phyloP scores from a whole-genome alignment of 2,329 filamentous ascomycete genomes.

The Graphilbum ipis-grandicollis region DNA sequence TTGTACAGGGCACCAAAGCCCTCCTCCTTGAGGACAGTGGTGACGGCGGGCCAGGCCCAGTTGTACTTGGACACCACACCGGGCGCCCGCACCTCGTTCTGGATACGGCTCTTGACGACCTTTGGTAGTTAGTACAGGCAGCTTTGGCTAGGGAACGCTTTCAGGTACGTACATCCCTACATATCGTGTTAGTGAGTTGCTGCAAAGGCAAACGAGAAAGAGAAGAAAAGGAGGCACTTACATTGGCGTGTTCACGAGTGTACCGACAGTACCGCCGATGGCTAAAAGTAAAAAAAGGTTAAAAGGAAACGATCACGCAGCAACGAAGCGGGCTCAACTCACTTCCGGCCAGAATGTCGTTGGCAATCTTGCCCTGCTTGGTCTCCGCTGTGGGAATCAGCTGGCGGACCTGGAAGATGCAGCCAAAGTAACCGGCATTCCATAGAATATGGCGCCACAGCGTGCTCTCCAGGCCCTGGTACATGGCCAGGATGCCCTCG shows the following conservation, averaged over 20 bases:
- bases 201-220: not conserved
- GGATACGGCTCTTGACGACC: constrained; percentile 94
- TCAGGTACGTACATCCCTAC: constrained; percentile 3
- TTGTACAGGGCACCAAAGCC: constrained; percentile 89
- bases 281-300: constrained; percentile 16
- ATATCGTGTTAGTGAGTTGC: not conserved
- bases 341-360: constrained; percentile 70
- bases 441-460: constrained; percentile 79
- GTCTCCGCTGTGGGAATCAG: constrained; percentile 66
- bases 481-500: constrained; percentile 57
- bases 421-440: constrained; percentile 95
- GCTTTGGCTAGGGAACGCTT: not conserved
- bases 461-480: constrained; percentile 93
- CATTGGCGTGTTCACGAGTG: constrained; percentile 85
- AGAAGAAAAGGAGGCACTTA: constrained; percentile 39
- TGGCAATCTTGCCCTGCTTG: constrained; percentile 66
- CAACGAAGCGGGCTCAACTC: no score
- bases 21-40: constrained; percentile 81
- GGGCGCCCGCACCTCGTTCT: constrained; percentile 76
- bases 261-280: constrained; percentile 76
- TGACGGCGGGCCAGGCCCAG: constrained; percentile 85
- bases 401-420: constrained; percentile 89
- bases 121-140: constrained; percentile 18
- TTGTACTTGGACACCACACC: constrained; percentile 87
- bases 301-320: no score